These are phyloP conservation scores for Nephelium lappaceum DNA, from an alignment of 345 rosid genomes.

Conservation along the genomic window DNA sequence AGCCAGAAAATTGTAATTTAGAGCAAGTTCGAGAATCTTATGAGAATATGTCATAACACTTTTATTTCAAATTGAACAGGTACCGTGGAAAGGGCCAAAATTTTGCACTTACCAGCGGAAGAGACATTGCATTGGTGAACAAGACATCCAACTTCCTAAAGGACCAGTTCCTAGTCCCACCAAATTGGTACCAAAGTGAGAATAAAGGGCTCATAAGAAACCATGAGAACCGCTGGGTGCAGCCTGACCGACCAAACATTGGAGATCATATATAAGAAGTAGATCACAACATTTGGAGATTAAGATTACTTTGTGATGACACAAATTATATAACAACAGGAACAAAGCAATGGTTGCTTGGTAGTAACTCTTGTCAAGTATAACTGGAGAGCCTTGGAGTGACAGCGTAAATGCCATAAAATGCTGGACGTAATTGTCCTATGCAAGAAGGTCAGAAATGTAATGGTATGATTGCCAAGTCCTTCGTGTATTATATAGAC, in stretches of 20 bases:
- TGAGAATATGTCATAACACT: not conserved
- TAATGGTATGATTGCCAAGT: not conserved
- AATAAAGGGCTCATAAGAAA: constrained; percentile 29
- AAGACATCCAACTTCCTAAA: constrained; percentile 23
- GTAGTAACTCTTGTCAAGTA: not conserved
- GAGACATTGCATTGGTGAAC: constrained; percentile 35
- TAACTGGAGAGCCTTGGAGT: not conserved
- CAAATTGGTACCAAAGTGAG: constrained; percentile 23
- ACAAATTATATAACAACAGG: not conserved
- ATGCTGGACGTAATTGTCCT: not conserved
- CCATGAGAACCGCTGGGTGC: constrained; percentile 19
- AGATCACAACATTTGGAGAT: not conserved
- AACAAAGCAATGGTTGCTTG: not conserved
- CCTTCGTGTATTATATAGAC: not conserved
- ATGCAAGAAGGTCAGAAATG: not conserved
- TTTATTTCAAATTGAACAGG: constrained; percentile 6
- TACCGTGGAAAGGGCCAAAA: constrained; percentile 27
- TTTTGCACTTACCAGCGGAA: constrained; percentile 14
- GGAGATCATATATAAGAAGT: not conserved
- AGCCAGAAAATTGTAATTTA: not conserved
- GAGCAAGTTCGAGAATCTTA: not conserved
- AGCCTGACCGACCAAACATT: constrained; percentile 8
- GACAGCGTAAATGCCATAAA: not conserved
- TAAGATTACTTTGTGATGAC: not conserved
- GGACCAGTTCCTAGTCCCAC: constrained; percentile 23